A percentile compares a stretch with the other conserved stretches of the same genome.
These are phyloP conservation scores for Colletotrichum costaricense DNA, from an alignment of 2,329 filamentous ascomycete genomes.

Conservation along the genomic window DNA sequence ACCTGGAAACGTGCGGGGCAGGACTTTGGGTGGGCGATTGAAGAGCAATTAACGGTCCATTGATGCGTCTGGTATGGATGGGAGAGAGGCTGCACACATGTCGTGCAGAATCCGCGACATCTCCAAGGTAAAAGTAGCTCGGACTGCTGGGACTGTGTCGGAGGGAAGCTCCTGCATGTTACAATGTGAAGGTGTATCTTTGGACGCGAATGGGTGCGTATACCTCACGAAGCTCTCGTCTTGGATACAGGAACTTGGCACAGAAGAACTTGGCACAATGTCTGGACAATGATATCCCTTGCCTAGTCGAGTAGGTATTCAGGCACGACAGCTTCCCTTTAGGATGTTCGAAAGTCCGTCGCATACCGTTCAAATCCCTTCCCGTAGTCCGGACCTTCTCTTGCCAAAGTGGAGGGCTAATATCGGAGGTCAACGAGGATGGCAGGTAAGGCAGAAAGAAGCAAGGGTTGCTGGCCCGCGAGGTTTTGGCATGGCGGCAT, in stretches of 20 bases:
- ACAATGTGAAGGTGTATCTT: background rate
- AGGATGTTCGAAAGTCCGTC: background rate
- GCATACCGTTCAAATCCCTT: background rate
- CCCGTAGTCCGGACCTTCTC: background rate
- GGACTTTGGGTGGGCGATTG: background rate
- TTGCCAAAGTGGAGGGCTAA: background rate
- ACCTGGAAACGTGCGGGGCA: conserved; percentile 29
- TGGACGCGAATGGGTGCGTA: background rate
- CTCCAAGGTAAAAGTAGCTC: background rate
- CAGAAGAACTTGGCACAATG: background rate
- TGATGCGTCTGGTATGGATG: conserved; percentile 3
- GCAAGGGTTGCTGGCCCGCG: background rate
- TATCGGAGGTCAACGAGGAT: background rate
- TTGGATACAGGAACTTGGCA: background rate
- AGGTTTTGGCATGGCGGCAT: conserved; percentile 9
- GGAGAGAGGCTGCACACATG: conserved; percentile 16
- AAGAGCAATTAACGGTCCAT: conserved; percentile 12
- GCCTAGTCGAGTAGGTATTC: background rate
- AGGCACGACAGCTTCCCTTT: background rate
- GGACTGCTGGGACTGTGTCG: background rate
- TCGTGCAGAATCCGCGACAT: conserved; percentile 21
- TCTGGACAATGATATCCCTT: background rate
- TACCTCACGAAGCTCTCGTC: background rate
- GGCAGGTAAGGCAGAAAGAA: background rate
- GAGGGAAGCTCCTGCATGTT: background rate